phyloP scores from a whole-genome alignment of 2,329 filamentous ascomycete species.

The Claviceps sp. region DNA sequence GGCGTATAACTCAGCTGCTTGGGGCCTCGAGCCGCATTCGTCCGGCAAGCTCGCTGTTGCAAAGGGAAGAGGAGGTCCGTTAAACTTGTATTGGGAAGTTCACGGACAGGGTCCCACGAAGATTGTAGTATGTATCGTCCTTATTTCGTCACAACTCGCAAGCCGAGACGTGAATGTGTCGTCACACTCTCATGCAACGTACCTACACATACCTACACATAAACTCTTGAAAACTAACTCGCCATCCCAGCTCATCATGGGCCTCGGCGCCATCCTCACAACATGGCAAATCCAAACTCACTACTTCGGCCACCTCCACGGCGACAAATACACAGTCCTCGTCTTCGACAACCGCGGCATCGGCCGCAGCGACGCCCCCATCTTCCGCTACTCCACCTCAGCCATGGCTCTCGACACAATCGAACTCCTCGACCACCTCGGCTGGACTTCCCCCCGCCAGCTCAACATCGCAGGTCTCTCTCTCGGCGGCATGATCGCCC shows the following conservation, averaged over 20 bases:
- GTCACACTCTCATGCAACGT: too few species aligned
- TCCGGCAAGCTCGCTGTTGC: slow-evolving; percentile 52
- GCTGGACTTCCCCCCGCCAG: slow-evolving; percentile 43
- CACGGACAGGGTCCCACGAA: slow-evolving; percentile 63
- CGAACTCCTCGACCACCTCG: slow-evolving; percentile 55
- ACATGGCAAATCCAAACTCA: slow-evolving; percentile 76
- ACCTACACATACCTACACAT: not conserved
- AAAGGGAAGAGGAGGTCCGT: slow-evolving; percentile 56
- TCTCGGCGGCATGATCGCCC: slow-evolving; percentile 86
- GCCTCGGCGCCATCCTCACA: slow-evolving; percentile 53
- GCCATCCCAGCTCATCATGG: slow-evolving; percentile 59
- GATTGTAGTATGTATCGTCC: slow-evolving; percentile 51
- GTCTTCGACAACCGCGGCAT: slow-evolving; percentile 78
- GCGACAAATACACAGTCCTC: slow-evolving; percentile 56
- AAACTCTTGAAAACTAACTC: not conserved
- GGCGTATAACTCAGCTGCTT: slow-evolving; percentile 52
- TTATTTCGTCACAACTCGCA: too few species aligned
- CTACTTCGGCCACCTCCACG: slow-evolving; percentile 63
- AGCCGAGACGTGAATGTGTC: not conserved
- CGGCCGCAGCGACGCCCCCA: slow-evolving; percentile 64
- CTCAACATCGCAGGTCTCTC: slow-evolving; percentile 64
- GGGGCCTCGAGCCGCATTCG: slow-evolving; percentile 53
- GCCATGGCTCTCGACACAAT: slow-evolving; percentile 72
- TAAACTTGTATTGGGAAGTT: slow-evolving; percentile 66
- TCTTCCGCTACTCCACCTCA: slow-evolving; percentile 64